Evolutionary conservation across 2,329 filamentous ascomycete species (phyloP).

Genomic region (Fusarium sp.): DNA sequence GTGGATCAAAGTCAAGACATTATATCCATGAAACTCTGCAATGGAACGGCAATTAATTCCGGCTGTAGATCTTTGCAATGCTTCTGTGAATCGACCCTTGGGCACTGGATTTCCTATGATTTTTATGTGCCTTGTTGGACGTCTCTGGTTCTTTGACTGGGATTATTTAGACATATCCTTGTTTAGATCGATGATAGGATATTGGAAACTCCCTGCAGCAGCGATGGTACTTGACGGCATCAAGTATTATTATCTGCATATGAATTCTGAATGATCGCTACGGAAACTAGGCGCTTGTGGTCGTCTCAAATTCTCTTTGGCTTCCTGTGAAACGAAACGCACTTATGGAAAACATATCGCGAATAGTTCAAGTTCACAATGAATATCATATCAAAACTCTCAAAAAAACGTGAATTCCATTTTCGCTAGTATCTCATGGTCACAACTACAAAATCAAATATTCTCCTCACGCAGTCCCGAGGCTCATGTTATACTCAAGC

Average conservation of each 20-base stretch:
- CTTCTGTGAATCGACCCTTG: background rate
- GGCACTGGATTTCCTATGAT: background rate
- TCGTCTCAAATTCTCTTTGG: no score
- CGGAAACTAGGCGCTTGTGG: no score
- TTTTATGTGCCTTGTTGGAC: background rate
- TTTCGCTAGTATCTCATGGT: background rate
- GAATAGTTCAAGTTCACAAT: fast-evolving
- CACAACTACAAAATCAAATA: background rate
- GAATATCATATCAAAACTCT: background rate
- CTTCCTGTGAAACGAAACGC: no score
- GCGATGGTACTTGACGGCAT: no score
- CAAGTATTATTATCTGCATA: no score
- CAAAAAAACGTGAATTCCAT: background rate
- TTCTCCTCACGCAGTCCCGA: background rate
- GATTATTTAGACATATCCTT: background rate
- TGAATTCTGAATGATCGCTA: no score
- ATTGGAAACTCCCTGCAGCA: no score
- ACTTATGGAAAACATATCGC: no score
- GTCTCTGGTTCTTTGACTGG: background rate
- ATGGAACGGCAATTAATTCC: background rate
- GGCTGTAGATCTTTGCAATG: background rate
- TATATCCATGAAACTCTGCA: background rate
- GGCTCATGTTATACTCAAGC: conserved; percentile 68
- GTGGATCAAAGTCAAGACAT: background rate
- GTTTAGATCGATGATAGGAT: background rate